phyloP scores from a whole-genome alignment of 305 asterid genomes.

The Ruellia speciosa region DNA sequence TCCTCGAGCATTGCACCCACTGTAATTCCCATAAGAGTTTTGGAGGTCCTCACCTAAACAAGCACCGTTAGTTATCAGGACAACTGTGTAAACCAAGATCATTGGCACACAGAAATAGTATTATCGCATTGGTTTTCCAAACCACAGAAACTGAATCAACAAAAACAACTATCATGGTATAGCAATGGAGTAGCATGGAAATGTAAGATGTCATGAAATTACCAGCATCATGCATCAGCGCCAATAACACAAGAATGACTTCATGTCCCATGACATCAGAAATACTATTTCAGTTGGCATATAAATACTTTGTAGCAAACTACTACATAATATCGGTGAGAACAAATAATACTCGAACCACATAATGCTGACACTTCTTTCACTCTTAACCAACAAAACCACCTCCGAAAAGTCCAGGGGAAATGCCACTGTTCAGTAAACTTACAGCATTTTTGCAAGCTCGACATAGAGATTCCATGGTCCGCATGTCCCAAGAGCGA shows the following conservation, averaged over 20 bases:
- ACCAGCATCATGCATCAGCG: background rate
- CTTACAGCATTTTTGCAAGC: slow-evolving; percentile 99
- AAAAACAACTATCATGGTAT: too few relatives aligned
- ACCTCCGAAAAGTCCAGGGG: slow-evolving; percentile 3
- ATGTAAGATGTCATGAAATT: background rate
- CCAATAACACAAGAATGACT: too few relatives aligned
- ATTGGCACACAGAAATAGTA: background rate
- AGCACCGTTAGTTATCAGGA: slow-evolving; percentile 18
- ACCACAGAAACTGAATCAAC: too few relatives aligned
- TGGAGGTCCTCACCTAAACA: slow-evolving; percentile 83
- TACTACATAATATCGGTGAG: background rate
- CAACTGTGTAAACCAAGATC: slow-evolving; percentile 18
- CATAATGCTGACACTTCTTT: slow-evolving; percentile 8
- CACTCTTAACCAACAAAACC: slow-evolving; percentile 7
- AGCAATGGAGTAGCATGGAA: too few relatives aligned
- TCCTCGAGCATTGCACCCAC: slow-evolving; percentile 76
- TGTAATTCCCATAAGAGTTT: slow-evolving; percentile 81
- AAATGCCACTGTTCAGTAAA: slow-evolving; percentile 21
- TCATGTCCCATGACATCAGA: background rate
- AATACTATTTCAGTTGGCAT: background rate
- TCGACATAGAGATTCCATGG: slow-evolving; percentile 98
- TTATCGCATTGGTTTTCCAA: background rate
- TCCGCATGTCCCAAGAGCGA: slow-evolving; percentile 96
- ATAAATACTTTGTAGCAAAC: background rate
- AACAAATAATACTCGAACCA: slow-evolving; percentile 7